Base-by-base conservation (phyloP, 2,329 filamentous ascomycete genomes). In the Fusarium torulosum region DNA sequence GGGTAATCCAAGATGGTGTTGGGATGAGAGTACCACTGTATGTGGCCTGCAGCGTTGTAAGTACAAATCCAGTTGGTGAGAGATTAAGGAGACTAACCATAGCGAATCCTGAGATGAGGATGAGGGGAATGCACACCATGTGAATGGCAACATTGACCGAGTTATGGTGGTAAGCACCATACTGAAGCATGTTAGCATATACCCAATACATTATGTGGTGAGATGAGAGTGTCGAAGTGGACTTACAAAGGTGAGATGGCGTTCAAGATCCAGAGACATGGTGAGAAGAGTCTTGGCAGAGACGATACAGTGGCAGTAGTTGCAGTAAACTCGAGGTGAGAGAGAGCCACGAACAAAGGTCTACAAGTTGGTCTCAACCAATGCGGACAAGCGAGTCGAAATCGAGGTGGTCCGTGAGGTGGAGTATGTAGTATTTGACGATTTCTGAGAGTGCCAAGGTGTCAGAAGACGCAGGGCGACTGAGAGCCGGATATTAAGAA, bases 141-240 rank as follows among this genome's bases (percentile, higher is more conserved):
- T 96, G 92, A 75, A 96, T 94, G 69, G 84, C 84, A 61, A 94
- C 81, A 77, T 96, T 96, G 79, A 91, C 86, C 45, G 86, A 81
- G 79, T 95, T 90, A 75, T 92, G 88, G 79, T 96, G 92, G 76
- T 96, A 95, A 60, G 91, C 87, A 77, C 92, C 92, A 82, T 96
- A 96, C 92, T 96, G 70, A 41, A 45, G 47, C 35, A 47, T 29
- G 52, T 73, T 54, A 73, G 64, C 38, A 50, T 59, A 56, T 43
- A 17, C 21, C 42, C 31, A 44, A 55, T 23, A 23, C n/a, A 27
- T 38, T 23, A 21, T 19, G 23, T 38, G 21, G 47, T 42, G 25
- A 57, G 20, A 21, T 17, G 27, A 27, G 20, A 23, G 33, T 11
- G 6, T 38, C 10, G 21, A 41, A 23, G 20, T 19, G 40, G 51